Base-by-base conservation (phyloP, 2,329 filamentous ascomycete genomes). In the Diaporthe australafricana region DNA sequence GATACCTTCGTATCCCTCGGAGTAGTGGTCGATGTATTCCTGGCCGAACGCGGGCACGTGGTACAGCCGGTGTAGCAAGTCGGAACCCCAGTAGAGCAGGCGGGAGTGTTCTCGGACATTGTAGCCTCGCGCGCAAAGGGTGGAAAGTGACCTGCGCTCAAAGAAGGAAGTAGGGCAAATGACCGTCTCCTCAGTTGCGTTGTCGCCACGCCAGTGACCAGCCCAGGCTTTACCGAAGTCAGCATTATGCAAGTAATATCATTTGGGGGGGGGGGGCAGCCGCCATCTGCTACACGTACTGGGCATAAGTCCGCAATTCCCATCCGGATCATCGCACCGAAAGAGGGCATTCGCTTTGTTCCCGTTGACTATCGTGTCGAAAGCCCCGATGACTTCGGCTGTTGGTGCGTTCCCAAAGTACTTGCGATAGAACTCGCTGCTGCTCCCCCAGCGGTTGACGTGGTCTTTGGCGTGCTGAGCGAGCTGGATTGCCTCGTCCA, bases 311-410 rank as follows among this genome's bases (percentile, higher is more conserved):
- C 20, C 81, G 76, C 91, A 93, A 81, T 93, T 93, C 25, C 85
- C 82, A 75, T 93, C 92, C 0, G 89, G 86, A 75, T 93, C 89
- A 73, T 94, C 92, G 75, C 92, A 93, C 25, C 91, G 88, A 84
- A 93, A 93, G 22, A 90, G 77, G 56, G 91, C 84, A 32, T 83
- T 85, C 0, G 82, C 82, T 77, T 88, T 89, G 79, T 92, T 87
- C 1, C 86, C 89, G 53, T 85, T 84, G 75, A 88, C 83, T 40
- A 93, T 83, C 71, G 88, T 86, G 68, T 91, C 88, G 75, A 86
- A 91, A 84, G 89, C 91, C 5, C 91, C 92, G 52, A 91, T 84
- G 4, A 88, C 86, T 73, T 87, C 85, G 27, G 87, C 86, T 2
- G 90, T 89, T 5, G 89, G 83, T 1, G 84, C 84, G 67, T 88